Evolutionary conservation across 257 asterid species (phyloP).

Genomic region (Solanum corneliomulleri): DNA sequence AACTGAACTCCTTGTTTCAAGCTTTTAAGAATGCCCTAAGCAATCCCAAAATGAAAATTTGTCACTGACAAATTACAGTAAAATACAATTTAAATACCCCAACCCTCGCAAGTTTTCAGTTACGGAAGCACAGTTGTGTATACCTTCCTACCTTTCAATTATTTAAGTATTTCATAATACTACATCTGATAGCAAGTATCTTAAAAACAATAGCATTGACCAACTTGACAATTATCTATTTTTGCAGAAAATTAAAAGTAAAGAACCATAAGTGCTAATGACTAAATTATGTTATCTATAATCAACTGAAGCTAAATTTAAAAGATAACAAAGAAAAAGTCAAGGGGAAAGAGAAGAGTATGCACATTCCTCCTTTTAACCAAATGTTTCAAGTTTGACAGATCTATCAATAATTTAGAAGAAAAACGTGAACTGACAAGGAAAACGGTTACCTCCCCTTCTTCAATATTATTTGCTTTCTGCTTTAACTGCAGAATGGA

Average conservation of each 20-base stretch:
- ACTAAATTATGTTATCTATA: not conserved
- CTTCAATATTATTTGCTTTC: conserved; percentile 56
- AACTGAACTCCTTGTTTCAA: conserved; percentile 59
- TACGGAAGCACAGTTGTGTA: not conserved
- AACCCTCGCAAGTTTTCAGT: not conserved
- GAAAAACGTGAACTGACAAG: not conserved
- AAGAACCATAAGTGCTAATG: not conserved
- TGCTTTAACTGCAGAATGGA: conserved; percentile 80
- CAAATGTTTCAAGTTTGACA: not conserved
- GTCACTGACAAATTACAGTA: not conserved
- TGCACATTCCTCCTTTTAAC: not conserved
- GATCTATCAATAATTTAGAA: not conserved
- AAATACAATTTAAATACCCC: not conserved
- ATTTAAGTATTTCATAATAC: not conserved
- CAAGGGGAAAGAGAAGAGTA: not conserved
- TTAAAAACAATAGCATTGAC: not conserved
- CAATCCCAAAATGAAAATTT: not conserved
- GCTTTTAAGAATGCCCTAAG: conserved; percentile 49
- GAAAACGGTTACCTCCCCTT: conserved; percentile 51
- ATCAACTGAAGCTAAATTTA: not conserved
- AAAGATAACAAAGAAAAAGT: not conserved
- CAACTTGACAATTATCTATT: not conserved
- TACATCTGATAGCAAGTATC: not conserved
- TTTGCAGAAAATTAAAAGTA: not conserved
- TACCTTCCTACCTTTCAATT: not conserved